Base-by-base conservation (phyloP, 208 protist species). In the Balamuthia mandrillaris region DNA sequence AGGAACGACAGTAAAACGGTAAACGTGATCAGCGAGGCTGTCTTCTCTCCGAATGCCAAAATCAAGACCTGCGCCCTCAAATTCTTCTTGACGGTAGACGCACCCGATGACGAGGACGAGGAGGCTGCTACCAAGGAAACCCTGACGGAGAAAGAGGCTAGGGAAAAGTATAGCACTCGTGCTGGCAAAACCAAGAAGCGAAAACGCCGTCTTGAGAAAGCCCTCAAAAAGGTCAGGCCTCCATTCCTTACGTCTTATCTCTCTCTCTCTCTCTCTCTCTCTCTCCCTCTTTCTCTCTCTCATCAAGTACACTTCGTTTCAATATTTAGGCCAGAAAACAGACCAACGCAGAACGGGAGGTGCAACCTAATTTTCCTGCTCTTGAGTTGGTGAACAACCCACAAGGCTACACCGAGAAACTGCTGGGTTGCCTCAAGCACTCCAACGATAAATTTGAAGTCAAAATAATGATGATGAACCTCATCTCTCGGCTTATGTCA, bases 381-480 rank as follows among this genome's bases (percentile, higher is more conserved):
- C 92, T 99, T 52, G 92, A 97, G 2, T 91, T 99, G 31, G 91
- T 99, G 41, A 95, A 98, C 52, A 94, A 99, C 81, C 96, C 97
- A 27, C 97, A 99, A 85, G 94, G 95, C 74, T 97, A 97, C 88
- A 61, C 81, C 6, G 97, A 98, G 86, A 94, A 95, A 39, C 89
- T 99, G 18, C 92, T 98, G n/a, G 90, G 88, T 16, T 90, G 95
- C 58, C 92, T 98, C 9, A 95, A 96, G 47, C 93, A 92, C 41
- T 96, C 94, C 14, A 96, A 92, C 9, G 96, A 98, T 79, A 91
- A 93, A 12, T 99, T 98, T 87, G 96, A 98, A 52, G 60, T 84
- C 41, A 65, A 96, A 39, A 81, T 99, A 7, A 87, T 98, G 35
- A 96, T 97, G 79, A 94, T 99, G 79, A 98, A 98, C 83, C 94